Evolutionary conservation across 2,329 filamentous ascomycete genomes (phyloP).

Genomic region (Penicillium crustosum): DNA sequence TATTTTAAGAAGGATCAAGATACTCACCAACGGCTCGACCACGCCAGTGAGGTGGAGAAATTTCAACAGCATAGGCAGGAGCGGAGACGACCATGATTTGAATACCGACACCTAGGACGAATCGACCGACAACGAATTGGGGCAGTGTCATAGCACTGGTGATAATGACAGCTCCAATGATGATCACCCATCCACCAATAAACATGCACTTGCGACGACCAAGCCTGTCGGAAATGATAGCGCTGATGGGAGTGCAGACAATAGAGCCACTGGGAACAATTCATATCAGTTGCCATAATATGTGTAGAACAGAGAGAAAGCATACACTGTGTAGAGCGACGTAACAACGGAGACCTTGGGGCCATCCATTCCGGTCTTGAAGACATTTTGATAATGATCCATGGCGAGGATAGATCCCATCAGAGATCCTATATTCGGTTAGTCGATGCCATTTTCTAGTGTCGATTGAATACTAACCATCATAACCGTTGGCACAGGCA

Average conservation of each 20-base stretch:
- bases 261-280: slow-evolving; percentile 40
- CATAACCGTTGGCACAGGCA: slow-evolving; percentile 36
- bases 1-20: not conserved
- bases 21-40: slow-evolving; percentile 48
- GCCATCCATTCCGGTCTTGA: slow-evolving; percentile 42
- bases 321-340: slow-evolving; percentile 53
- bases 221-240: slow-evolving; percentile 47
- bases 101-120: slow-evolving; percentile 51
- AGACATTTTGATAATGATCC: slow-evolving; percentile 40
- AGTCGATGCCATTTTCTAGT: not conserved
- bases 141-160: slow-evolving; percentile 37
- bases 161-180: slow-evolving; percentile 47
- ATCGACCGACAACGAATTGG: slow-evolving; percentile 50
- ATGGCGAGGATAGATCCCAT: slow-evolving; percentile 34
- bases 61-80: slow-evolving; percentile 51
- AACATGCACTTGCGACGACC: slow-evolving; percentile 52
- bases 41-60: slow-evolving; percentile 53
- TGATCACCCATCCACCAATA: slow-evolving; percentile 46
- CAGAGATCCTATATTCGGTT: slow-evolving; percentile 25
- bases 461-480: slow-evolving; percentile 17
- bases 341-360: slow-evolving; percentile 42
- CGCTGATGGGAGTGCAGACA: slow-evolving; percentile 41
- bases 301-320: not conserved
- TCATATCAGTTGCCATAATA: not conserved
- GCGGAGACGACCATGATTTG: slow-evolving; percentile 52